Evolutionary conservation across 2,329 filamentous ascomycete genomes (phyloP).

Genomic region (Trichoderma citrinoviride): DNA sequence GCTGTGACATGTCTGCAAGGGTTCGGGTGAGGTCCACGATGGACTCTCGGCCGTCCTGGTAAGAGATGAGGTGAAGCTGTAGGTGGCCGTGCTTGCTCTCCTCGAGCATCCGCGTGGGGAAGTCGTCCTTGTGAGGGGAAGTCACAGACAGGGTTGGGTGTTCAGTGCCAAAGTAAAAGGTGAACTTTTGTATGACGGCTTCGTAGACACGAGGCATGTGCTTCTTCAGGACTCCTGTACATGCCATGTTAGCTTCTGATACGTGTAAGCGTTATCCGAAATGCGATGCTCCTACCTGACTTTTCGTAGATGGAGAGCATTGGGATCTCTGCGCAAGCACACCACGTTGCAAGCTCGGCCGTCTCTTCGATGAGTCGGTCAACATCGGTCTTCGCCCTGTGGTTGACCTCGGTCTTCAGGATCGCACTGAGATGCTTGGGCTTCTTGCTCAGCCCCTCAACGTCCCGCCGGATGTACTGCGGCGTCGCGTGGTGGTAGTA

Average conservation of each 20-base stretch:
- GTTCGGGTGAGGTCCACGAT: constrained; percentile 95
- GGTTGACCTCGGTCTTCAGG: constrained; percentile 68
- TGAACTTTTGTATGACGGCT: constrained; percentile 73
- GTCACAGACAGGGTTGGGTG: constrained; percentile 65
- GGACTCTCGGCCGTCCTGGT: constrained; percentile 86
- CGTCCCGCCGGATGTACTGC: constrained; percentile 85
- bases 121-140: constrained; percentile 43
- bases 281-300: constrained; percentile 60
- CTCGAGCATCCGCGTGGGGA: constrained; percentile 30
- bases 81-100: constrained; percentile 43
- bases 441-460: constrained; percentile 68
- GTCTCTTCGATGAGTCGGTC: constrained; percentile 86
- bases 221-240: constrained; percentile 77
- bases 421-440: constrained; percentile 88
- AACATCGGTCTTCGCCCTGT: constrained; percentile 68
- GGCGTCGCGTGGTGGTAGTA: constrained; percentile 96
- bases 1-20: constrained; percentile 90
- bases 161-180: constrained; percentile 78
- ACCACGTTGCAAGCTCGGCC: constrained; percentile 91
- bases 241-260: neutral
- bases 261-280: neutral
- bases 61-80: constrained; percentile 74
- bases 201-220: constrained; percentile 84
- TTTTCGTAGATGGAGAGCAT: constrained; percentile 88
- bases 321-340: constrained; percentile 81